Percentiles rank a stretch among this genome's conserved stretches.
Conservation (phyloP, 2,329 filamentous ascomycete genomes). For the Monilinia polystroma region DNA sequence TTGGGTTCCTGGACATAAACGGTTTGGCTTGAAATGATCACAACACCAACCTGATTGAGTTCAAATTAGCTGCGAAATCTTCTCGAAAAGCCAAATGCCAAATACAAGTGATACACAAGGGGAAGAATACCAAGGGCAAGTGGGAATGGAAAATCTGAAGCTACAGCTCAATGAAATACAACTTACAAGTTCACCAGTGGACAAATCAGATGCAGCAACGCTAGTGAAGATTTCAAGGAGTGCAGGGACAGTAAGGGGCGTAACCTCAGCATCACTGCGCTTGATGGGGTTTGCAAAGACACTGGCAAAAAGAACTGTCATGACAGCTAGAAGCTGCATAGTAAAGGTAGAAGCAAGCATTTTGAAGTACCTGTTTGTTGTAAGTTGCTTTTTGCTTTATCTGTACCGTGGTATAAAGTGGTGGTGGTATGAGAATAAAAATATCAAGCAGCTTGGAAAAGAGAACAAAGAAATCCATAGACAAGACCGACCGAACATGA, state of each 20-base stretch:
- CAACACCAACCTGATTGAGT: background rate
- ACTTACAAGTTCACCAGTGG: conserved; percentile 5
- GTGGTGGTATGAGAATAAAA: background rate
- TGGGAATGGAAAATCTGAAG: background rate
- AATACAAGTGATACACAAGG: background rate
- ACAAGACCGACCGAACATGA: background rate
- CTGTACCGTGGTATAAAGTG: background rate
- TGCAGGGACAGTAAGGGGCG: background rate
- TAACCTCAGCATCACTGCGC: background rate
- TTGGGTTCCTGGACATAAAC: conserved; percentile 17
- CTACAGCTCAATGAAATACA: too few species aligned
- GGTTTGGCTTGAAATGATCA: conserved; percentile 11
- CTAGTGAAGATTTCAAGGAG: background rate
- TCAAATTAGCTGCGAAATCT: background rate
- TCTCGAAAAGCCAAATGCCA: background rate
- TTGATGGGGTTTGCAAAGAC: background rate
- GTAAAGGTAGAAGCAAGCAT: background rate
- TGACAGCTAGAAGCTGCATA: background rate
- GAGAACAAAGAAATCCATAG: background rate
- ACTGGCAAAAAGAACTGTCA: background rate
- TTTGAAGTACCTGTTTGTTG: background rate
- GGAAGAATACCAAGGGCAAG: background rate
- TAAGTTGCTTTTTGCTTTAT: background rate
- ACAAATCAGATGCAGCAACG: background rate
- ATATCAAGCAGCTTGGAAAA: background rate